These are phyloP conservation scores for Cordyceps javanica DNA, from an alignment of 2,329 filamentous ascomycete genomes.

Conservation along the genomic window DNA sequence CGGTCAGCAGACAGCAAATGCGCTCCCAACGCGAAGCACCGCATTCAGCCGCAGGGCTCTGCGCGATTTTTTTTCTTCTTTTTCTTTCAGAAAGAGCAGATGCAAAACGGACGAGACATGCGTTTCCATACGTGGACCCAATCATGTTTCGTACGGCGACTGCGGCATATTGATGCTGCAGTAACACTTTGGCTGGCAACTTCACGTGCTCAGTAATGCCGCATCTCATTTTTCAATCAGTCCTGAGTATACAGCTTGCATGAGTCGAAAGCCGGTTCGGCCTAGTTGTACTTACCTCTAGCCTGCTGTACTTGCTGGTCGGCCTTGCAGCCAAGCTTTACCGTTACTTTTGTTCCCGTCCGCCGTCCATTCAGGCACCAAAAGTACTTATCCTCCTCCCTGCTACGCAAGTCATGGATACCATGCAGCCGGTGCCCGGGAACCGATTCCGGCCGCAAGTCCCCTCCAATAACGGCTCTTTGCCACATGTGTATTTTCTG, in stretches of 20 bases:
- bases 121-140: slow-evolving; percentile 10
- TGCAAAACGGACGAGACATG: neutral
- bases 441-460: neutral
- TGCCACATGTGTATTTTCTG: neutral
- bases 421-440: neutral
- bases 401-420: neutral
- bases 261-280: neutral
- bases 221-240: neutral
- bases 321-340: neutral
- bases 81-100: neutral
- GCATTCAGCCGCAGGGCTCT: neutral
- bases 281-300: no score
- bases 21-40: neutral
- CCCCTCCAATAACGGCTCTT: neutral
- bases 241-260: neutral
- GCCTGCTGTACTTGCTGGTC: neutral
- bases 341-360: neutral
- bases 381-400: neutral
- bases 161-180: neutral
- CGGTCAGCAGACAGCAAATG: slow-evolving; percentile 4
- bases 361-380: neutral
- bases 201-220: neutral
- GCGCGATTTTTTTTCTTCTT: neutral
- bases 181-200: no score
- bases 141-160: neutral